Percentiles rank a stretch among this genome's conserved stretches.
These are phyloP conservation scores for Curvularia hawaiiensis DNA, from an alignment of 2,329 filamentous ascomycete genomes.

Conservation along the genomic window DNA sequence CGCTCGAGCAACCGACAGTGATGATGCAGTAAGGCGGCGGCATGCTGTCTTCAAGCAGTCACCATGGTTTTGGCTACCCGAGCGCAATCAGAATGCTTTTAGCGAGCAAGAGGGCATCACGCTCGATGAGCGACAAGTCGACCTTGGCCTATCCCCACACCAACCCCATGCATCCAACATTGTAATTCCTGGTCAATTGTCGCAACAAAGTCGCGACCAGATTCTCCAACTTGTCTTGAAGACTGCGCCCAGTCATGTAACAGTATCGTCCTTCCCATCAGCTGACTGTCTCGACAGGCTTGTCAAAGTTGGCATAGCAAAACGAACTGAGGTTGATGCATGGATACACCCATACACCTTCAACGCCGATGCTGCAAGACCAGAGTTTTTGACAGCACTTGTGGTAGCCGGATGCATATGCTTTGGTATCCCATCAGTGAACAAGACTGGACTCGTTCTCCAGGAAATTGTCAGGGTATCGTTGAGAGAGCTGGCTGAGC, in stretches of 20 bases:
- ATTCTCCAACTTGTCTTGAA: slow-evolving; percentile 41
- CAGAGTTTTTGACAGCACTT: slow-evolving; percentile 36
- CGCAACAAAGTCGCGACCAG: slow-evolving; percentile 28
- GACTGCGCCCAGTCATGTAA: slow-evolving; percentile 33
- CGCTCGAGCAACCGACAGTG: slow-evolving; percentile 3
- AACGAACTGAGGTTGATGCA: slow-evolving; percentile 39
- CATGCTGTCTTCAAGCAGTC: slow-evolving; percentile 25
- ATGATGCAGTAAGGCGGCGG: slow-evolving; percentile 17
- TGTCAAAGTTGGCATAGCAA: slow-evolving; percentile 41
- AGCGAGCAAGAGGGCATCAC: slow-evolving; percentile 34
- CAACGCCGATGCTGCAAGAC: slow-evolving; percentile 25
- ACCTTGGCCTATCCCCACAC: slow-evolving; percentile 38
- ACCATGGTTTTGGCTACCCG: slow-evolving; percentile 34
- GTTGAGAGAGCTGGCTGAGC: slow-evolving; percentile 31
- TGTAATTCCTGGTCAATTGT: slow-evolving; percentile 28
- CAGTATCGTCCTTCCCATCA: slow-evolving; percentile 39
- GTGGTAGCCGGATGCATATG: slow-evolving; percentile 42
- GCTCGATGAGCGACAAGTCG: slow-evolving; percentile 33
- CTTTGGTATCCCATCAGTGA: slow-evolving; percentile 39
- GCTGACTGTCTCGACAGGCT: slow-evolving; percentile 36
- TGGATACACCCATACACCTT: slow-evolving; percentile 44
- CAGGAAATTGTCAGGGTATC: slow-evolving; percentile 40
- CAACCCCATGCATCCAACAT: slow-evolving; percentile 32
- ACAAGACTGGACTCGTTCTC: slow-evolving; percentile 35
- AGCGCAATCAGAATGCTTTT: slow-evolving; percentile 37